Conservation (phyloP, 306 rosid species). For the Fragaria iinumae region DNA sequence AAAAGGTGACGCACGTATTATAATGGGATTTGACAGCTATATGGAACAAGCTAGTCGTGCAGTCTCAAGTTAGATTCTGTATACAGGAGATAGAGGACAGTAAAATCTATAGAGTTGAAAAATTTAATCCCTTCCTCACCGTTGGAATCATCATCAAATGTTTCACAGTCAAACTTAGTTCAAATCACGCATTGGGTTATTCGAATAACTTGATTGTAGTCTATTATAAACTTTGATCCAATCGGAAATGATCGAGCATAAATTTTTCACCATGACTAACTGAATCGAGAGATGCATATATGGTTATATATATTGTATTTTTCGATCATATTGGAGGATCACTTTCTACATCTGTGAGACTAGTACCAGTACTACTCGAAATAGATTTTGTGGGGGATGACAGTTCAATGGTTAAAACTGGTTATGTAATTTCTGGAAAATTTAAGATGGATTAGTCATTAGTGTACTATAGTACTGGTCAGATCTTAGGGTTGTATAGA, state of each 20-base stretch:
- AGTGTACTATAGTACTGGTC: neutral
- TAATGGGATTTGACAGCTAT: conserved; percentile 1
- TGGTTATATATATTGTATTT: neutral
- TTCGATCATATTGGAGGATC: neutral
- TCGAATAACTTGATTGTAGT: neutral
- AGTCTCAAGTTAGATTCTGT: neutral
- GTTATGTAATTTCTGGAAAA: neutral
- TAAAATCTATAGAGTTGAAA: neutral
- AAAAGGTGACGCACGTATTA: neutral
- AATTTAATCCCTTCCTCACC: neutral
- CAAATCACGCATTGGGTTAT: neutral
- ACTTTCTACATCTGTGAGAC: neutral
- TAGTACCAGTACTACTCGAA: neutral
- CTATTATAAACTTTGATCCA: neutral
- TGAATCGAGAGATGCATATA: no score
- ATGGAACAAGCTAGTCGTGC: neutral
- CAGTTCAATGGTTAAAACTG: neutral
- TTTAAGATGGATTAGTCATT: neutral
- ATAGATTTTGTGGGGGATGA: neutral
- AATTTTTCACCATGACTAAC: neutral
- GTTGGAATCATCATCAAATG: neutral
- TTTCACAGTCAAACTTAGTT: neutral
- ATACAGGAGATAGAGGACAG: neutral
- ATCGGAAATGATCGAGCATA: neutral
- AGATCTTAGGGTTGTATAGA: neutral